A percentile compares a stretch with the other conserved stretches of the same genome.
phyloP scores from a whole-genome alignment of 768 basidiomycete species.

The Phylloporus rhodoxanthus region DNA sequence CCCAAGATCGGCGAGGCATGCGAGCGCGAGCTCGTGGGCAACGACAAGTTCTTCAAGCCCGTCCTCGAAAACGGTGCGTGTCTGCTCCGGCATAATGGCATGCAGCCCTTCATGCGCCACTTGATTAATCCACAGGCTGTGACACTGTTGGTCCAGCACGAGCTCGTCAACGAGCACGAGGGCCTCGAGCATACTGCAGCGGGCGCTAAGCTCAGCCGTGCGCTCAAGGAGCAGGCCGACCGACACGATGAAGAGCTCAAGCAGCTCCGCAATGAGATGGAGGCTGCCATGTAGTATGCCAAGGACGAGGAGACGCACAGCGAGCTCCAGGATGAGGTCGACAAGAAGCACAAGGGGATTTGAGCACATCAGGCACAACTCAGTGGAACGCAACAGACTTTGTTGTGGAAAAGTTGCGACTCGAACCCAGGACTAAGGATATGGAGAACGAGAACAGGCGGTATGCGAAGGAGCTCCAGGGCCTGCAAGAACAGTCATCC shows the following conservation, averaged over 20 bases:
- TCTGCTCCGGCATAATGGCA: conserved; percentile 39
- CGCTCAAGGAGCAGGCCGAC: conserved; percentile 42
- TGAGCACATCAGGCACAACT: conserved; percentile 35
- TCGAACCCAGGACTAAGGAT: conserved; percentile 23
- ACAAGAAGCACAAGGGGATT: conserved; percentile 40
- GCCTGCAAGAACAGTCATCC: conserved; percentile 22
- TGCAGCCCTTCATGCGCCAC: conserved; percentile 37
- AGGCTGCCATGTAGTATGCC: conserved; percentile 35
- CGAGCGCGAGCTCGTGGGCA: conserved; percentile 39
- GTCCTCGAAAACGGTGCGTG: conserved; percentile 46
- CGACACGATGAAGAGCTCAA: conserved; percentile 44
- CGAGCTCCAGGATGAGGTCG: conserved; percentile 42
- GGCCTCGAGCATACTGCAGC: conserved; percentile 49
- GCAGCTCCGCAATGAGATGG: conserved; percentile 41
- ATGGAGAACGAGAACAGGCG: conserved; percentile 25
- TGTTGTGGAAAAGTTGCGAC: conserved; percentile 7
- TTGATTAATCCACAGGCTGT: conserved; percentile 38
- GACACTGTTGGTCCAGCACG: conserved; percentile 48
- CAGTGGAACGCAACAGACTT: conserved; percentile 32
- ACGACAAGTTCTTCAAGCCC: conserved; percentile 46
- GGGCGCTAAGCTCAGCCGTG: conserved; percentile 46
- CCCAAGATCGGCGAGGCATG: conserved; percentile 33
- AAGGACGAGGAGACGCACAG: conserved; percentile 45
- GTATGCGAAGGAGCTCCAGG: conserved; percentile 13
- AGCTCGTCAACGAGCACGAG: conserved; percentile 46